Evolutionary conservation across 2,329 filamentous ascomycete species (phyloP), one percentile per base, ranked within the genome.

Genomic region (Dothistroma pini): DNA sequence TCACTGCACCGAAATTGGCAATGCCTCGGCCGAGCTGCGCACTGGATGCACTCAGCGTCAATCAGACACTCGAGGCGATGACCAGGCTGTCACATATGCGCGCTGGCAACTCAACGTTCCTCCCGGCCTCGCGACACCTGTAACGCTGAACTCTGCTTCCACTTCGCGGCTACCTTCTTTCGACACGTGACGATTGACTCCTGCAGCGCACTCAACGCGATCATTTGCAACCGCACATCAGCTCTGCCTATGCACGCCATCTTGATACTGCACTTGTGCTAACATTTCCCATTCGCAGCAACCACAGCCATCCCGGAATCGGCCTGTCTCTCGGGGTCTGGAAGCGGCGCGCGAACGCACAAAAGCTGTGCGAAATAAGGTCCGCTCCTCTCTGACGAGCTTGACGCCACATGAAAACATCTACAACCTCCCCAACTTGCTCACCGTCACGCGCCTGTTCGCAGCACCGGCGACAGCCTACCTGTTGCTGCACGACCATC

Each of bases 351-450:
- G 64, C 50, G 67, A 72, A 59, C 65, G 66, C 32, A 70, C 70
- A 22, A 71, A 71, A 62, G 66, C 68, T 16, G 67, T 73, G 9
- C 58, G 63, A 38, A 63, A 69, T 31, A 70, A 71, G 58, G 69
- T 74, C 53, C 66, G 70, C 57, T 74, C 70, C 35, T 69, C 69
- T 25, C 60, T 74, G 41, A 63, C 69, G 25, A 67, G 63, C 62
- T 62, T 72, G 56, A 74, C 74, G 56, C 74, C 80, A 9, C 90
- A 88, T 74, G 95, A 99, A 77, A 92, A 99, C 73, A 96, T 99
- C 72, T 97, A 96, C 79, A 99, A 91, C 38, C 73, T 99, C n/a
- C 95, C 95, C 47, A 99, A 99, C 74, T 82, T 96, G 63, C 83
- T 99, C 57, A 99, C 95, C 1, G 87, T 93, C 67, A 90, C 91